Conservation (phyloP, 805 yeast genomes). For the Pichia eremophila region DNA sequence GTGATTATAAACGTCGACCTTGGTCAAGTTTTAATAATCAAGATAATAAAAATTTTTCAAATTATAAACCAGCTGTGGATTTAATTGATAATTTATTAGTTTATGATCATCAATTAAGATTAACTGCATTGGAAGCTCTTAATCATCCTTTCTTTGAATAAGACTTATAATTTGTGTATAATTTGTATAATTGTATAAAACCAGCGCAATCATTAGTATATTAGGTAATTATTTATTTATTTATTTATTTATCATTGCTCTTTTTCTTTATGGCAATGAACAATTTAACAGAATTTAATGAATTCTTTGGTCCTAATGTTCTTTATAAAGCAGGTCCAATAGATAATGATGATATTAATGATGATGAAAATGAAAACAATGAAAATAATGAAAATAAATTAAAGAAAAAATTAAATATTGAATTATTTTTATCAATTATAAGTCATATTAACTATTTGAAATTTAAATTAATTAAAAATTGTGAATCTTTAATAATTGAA, state of each 20-base stretch:
- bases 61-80: constrained; percentile 39
- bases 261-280: background rate
- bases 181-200: too few species aligned
- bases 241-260: too few species aligned
- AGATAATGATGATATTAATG: background rate
- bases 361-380: background rate
- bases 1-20: constrained; percentile 54
- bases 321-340: constrained; percentile 3
- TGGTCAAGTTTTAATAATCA: constrained; percentile 56
- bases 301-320: constrained; percentile 10
- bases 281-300: constrained; percentile 1
- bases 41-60: constrained; percentile 37
- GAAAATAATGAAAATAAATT: background rate
- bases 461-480: background rate
- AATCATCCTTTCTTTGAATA: constrained; percentile 37
- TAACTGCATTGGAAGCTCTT: constrained; percentile 87
- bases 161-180: background rate
- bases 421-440: background rate
- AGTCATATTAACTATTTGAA: background rate
- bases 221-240: too few species aligned
- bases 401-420: background rate
- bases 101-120: constrained; percentile 80
- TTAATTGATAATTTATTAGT: constrained; percentile 63
- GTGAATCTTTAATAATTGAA: background rate
- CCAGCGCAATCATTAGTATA: too few species aligned